Base-by-base conservation (phyloP, 306 rosid species). In the Senna siamea region DNA sequence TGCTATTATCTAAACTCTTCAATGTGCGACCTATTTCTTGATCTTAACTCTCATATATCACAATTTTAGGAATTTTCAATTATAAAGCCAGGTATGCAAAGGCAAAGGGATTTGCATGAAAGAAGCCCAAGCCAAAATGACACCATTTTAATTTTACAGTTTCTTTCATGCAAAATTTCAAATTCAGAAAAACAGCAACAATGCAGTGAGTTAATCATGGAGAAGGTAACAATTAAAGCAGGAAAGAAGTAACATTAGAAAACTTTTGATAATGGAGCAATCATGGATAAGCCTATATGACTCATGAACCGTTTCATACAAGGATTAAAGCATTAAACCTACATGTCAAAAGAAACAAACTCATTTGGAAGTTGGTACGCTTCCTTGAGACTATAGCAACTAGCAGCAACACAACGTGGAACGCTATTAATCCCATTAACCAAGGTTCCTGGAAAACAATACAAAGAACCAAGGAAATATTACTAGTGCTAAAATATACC, bases 301-400 rank as follows among this genome's bases (percentile, higher is more conserved):
- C 18, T 66, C 5, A 38, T 66, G 60, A 50, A 19, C 5, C 23
- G 34, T 58, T 68, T 43, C 56, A 54, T 54, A 37, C 32, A 57
- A 66, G 5, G 47, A 44, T 47, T 19, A 23, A 65, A 66, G 79
- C 14, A 73, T 69, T 18, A 48, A 53, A 79, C 95, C 28, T 87
- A 92, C 97, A 82, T 70, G 96, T 81, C 22, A 81, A 60, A 68
- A 94, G 88, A 85, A 94, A 94, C 80, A 94, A 70, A 63, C 74
- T 73, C 99, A 94, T 94, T 52, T 92, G 99, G 60, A 94, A 94
- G 81, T 89, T 87, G 66, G 87, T 76, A 40, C 85, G 80, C 87
- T 78, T 94, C 88, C 99, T 87, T 15, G 99, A 84, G 76, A 82
- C 9, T 60, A 94, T 14, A 51, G 67, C 64, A 6, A 76, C 72